Evolutionary conservation across 2,329 filamentous ascomycete species (phyloP).

Genomic region (Setomelanomma holmii): DNA sequence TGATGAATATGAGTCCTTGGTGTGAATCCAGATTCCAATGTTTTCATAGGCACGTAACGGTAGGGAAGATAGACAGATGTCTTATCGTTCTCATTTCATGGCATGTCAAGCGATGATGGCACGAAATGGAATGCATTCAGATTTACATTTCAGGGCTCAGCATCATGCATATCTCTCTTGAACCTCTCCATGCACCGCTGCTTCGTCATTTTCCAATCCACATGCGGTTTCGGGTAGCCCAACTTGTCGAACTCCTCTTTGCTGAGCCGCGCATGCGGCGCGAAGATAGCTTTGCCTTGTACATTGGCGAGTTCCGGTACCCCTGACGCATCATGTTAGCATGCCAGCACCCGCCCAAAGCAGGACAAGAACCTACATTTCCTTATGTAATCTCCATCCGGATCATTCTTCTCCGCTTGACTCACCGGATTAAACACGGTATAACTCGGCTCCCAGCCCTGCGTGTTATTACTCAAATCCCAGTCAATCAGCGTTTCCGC

Average conservation of each 20-base stretch:
- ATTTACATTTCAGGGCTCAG: constrained; percentile 10
- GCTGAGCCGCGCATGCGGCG: constrained; percentile 53
- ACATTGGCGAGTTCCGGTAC: constrained; percentile 49
- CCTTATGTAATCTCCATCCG: constrained; percentile 48
- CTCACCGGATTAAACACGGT: constrained; percentile 56
- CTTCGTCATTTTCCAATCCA: constrained; percentile 54
- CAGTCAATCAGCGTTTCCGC: constrained; percentile 58
- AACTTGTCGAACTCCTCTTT: constrained; percentile 58
- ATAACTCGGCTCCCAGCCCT: constrained; percentile 60
- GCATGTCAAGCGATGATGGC: neutral
- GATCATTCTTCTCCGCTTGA: constrained; percentile 50
- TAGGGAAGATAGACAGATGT: too few species aligned
- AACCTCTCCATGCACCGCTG: constrained; percentile 53
- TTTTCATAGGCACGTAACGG: neutral
- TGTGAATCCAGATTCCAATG: neutral
- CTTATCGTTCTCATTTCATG: neutral
- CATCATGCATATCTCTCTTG: constrained; percentile 54
- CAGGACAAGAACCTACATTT: constrained; percentile 29
- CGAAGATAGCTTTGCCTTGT: constrained; percentile 58
- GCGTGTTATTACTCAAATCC: constrained; percentile 59
- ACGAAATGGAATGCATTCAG: neutral
- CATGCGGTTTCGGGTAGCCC: constrained; percentile 55
- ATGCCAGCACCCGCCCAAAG: neutral
- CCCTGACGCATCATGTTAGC: constrained; percentile 16
- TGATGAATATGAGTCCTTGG: neutral